Evolutionary conservation across 2,329 filamentous ascomycete species (phyloP), one percentile per base, ranked within the genome.

Genomic region (Lachnellula cervina): DNA sequence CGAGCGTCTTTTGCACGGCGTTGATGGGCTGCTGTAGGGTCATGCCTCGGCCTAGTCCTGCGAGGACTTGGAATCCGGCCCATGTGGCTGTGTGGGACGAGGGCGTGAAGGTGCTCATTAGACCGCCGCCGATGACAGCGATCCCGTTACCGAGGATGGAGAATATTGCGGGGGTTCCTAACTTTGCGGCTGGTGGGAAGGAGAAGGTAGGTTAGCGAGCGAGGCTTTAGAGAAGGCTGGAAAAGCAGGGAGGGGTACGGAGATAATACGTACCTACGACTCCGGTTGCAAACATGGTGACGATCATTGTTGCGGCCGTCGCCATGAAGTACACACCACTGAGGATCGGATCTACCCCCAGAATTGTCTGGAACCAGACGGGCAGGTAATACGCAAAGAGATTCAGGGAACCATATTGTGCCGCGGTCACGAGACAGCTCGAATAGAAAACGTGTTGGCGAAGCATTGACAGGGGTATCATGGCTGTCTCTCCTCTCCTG

Each of bases 121-220:
- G 65, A 0, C 72, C 72, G 11, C 63, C 62, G 14, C 64, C 68
- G 43, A 72, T 60, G 1, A 68, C 56, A 25, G 62, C 58, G 5
- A 74, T 50, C 1, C 62, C 61, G 17, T 62, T 64, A 1, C 73
- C 67, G 1, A 62, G 55, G 2, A 74, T 35, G 7, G 69, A 61
- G 5, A 61, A 69, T 3, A 69, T 70, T 14, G 66, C 59, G 48
- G 69, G 70, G 51, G 68, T 69, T n/a, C 70, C 71, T 2, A 67
- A 38, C 37, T 61, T 49, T 13, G 62, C 60, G 11, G 65, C 66
- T 71, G 23, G 5, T 37, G 9, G 28, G 11, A 28, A 32, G 28
- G 28, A 32, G 28, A 54, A 40, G 34, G 40, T 38, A 60, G 47
- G 40, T 60, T 49, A 48, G 57, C 58, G 46, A 34, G 48, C 58